phyloP scores from a whole-genome alignment of 306 rosid genomes.

The Psophocarpus tetragonolobus region DNA sequence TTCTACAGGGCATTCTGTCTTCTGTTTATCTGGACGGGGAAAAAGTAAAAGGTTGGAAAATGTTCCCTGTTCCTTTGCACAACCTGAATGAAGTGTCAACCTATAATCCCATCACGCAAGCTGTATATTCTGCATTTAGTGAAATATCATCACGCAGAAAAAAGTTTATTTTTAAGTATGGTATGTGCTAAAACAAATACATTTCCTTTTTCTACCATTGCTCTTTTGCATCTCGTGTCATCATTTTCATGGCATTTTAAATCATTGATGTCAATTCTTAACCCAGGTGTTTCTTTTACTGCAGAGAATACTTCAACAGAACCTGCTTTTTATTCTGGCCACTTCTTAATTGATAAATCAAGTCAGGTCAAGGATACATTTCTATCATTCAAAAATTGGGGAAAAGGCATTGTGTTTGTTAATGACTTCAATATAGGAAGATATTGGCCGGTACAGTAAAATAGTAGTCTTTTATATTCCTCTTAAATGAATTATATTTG shows the following conservation, averaged over 20 bases:
- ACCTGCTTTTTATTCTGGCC: constrained; percentile 79
- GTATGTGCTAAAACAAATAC: constrained; percentile 44
- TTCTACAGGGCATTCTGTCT: constrained; percentile 82
- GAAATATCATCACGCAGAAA: constrained; percentile 39
- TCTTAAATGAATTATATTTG: constrained; percentile 16
- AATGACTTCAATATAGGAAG: constrained; percentile 86
- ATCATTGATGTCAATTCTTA: constrained; percentile 21
- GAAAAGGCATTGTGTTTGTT: constrained; percentile 79
- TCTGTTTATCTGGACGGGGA: constrained; percentile 68
- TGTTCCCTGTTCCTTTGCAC: constrained; percentile 64
- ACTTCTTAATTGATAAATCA: constrained; percentile 57
- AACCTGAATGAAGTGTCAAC: constrained; percentile 66
- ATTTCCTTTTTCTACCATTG: constrained; percentile 17
- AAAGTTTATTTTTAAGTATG: constrained; percentile 43
- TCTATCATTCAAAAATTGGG: constrained; percentile 75
- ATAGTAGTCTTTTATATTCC: neutral
- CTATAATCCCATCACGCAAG: constrained; percentile 45
- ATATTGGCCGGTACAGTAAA: constrained; percentile 96
- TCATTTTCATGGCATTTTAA: constrained; percentile 16
- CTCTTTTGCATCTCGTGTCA: constrained; percentile 12
- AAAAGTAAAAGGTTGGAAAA: constrained; percentile 65
- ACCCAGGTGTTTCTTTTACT: constrained; percentile 33
- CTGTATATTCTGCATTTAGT: constrained; percentile 43
- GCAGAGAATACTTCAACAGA: constrained; percentile 60
- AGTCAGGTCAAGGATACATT: constrained; percentile 68